phyloP scores from a whole-genome alignment of 352 stramenopile genomes.

The Phytophthora agathidicida region DNA sequence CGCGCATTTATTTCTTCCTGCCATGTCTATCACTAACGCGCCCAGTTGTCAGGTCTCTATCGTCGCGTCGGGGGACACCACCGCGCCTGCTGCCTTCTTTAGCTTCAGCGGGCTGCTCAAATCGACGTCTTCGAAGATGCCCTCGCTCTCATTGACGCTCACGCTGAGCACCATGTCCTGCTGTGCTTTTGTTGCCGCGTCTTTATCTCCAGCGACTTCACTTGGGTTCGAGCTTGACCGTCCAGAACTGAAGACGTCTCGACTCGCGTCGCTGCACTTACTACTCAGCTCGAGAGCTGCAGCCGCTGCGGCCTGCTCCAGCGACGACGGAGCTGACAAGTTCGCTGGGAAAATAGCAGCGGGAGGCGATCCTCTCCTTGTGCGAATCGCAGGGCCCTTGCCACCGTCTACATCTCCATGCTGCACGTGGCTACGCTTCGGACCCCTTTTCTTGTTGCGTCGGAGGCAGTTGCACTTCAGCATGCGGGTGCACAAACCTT shows the following conservation, averaged over 20 bases:
- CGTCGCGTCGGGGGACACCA: conserved; percentile 3
- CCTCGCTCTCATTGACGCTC: conserved; percentile 60
- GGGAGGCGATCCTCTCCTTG: conserved; percentile 23
- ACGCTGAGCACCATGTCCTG: conserved; percentile 17
- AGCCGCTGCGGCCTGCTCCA: conserved; percentile 12
- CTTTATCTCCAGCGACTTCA: conserved; percentile 3
- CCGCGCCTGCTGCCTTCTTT: conserved; percentile 7
- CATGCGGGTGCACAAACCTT: conserved; percentile 75
- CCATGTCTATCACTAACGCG: neutral
- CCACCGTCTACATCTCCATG: conserved; percentile 24
- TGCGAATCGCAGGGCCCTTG: conserved; percentile 10
- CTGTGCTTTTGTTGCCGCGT: neutral
- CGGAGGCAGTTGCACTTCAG: conserved; percentile 76
- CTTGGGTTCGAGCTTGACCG: conserved; percentile 3
- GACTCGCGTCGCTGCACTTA: conserved; percentile 10
- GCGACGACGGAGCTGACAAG: conserved; percentile 19
- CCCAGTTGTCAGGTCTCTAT: neutral
- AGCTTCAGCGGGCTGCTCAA: conserved; percentile 20
- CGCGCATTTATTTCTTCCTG: neutral
- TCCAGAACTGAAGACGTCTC: neutral
- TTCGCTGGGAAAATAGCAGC: conserved; percentile 17
- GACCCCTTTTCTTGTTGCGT: conserved; percentile 34
- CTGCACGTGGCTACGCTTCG: conserved; percentile 40
- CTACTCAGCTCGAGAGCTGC: conserved; percentile 17
- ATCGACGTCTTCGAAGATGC: conserved; percentile 51